Conservation (phyloP, 495 filamentous ascomycete species). For the Entonaema liquescens region DNA sequence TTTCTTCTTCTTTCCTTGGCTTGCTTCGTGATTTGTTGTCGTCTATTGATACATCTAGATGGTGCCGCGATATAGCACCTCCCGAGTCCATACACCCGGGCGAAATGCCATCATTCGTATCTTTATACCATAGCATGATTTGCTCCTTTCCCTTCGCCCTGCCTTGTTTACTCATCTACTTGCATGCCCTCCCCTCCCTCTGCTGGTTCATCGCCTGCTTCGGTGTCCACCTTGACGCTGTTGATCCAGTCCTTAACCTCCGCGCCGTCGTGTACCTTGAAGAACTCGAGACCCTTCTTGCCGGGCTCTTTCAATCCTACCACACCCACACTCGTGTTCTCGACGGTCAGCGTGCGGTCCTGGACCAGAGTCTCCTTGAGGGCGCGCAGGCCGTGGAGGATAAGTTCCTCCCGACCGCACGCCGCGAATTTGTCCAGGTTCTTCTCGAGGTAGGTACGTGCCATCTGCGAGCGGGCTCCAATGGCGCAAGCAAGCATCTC, state of each 20-base stretch:
- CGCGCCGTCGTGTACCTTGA: constrained; percentile 91
- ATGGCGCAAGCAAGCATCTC: constrained; percentile 97
- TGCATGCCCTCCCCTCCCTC: constrained; percentile 74
- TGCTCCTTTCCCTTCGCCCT: background rate
- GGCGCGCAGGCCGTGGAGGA: constrained; percentile 87
- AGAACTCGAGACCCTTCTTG: constrained; percentile 71
- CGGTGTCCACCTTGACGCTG: constrained; percentile 66
- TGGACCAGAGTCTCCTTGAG: constrained; percentile 95
- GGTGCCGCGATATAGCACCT: constrained; percentile 26
- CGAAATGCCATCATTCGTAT: constrained; percentile 33
- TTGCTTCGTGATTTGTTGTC: constrained; percentile 37
- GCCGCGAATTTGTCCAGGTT: constrained; percentile 82
- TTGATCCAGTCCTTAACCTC: constrained; percentile 82
- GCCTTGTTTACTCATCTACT: constrained; percentile 65
- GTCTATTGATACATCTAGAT: constrained; percentile 44
- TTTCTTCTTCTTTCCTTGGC: constrained; percentile 3
- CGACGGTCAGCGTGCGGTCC: constrained; percentile 96
- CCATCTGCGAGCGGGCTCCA: constrained; percentile 95
- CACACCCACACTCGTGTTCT: constrained; percentile 92
- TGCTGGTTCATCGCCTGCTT: constrained; percentile 56
- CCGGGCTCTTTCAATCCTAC: constrained; percentile 71
- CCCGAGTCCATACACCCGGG: constrained; percentile 35
- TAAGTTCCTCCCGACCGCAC: constrained; percentile 80
- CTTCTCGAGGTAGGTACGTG: constrained; percentile 92
- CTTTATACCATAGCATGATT: background rate